Evolutionary conservation across 2,329 filamentous ascomycete species (phyloP).

Genomic region (Orbilia brochopaga): DNA sequence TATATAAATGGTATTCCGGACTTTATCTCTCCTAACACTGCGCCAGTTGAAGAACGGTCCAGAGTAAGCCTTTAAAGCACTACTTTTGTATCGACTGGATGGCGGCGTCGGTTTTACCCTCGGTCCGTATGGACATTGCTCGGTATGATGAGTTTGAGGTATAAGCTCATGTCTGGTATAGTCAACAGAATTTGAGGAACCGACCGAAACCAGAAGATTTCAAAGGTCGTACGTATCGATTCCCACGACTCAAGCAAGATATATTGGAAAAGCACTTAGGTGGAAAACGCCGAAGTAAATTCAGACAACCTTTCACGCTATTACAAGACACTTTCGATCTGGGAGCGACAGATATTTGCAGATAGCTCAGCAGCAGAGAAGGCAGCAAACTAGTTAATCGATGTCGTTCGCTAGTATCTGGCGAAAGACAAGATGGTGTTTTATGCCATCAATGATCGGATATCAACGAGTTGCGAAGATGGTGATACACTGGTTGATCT

Average conservation of each 20-base stretch:
- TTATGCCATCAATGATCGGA: slow-evolving; percentile 27
- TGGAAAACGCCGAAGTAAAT: slow-evolving; percentile 14
- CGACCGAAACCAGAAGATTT: slow-evolving; percentile 7
- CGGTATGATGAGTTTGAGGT: background rate
- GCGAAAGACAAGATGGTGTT: slow-evolving; percentile 15
- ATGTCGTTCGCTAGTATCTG: slow-evolving; percentile 33
- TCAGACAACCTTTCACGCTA: slow-evolving; percentile 23
- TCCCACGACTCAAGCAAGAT: slow-evolving; percentile 19
- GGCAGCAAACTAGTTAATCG: slow-evolving; percentile 19
- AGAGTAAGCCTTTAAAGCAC: slow-evolving; percentile 19
- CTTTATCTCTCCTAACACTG: slow-evolving; percentile 1
- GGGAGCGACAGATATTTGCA: background rate
- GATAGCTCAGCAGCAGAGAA: background rate
- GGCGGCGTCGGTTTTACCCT: slow-evolving; percentile 10
- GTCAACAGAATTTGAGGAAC: background rate
- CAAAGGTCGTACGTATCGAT: slow-evolving; percentile 21
- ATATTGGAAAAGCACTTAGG: slow-evolving; percentile 31
- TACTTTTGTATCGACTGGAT: slow-evolving; percentile 34
- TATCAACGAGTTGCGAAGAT: slow-evolving; percentile 6
- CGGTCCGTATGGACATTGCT: background rate
- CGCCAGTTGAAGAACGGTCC: slow-evolving; percentile 14
- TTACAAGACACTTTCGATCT: background rate
- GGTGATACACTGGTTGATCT: slow-evolving; percentile 5
- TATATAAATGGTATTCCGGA: slow-evolving; percentile 17
- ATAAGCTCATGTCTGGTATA: background rate